Base-by-base conservation (phyloP, 2,329 filamentous ascomycete species). In the Fusarium agapanthi region DNA sequence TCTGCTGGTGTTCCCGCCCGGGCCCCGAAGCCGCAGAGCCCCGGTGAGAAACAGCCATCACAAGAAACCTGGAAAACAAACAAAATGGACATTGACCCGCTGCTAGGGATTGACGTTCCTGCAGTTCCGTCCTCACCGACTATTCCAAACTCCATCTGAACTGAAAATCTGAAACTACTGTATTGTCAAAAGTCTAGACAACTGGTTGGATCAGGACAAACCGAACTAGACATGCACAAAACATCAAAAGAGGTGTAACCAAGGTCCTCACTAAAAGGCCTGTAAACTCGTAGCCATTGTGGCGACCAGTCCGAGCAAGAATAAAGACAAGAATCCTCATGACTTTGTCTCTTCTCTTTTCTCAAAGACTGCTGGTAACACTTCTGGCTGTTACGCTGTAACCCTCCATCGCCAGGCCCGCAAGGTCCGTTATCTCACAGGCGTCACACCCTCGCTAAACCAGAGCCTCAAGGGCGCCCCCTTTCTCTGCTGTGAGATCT, bases 101-200 rank as follows among this genome's bases (percentile, higher is more conserved):
- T 68, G 45, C 73, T 66, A 73, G 71, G 71, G 47, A 75, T 76
- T 50, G 55, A 37, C 32, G 75, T 76, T 74, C 75, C 73, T 77
- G 72, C 67, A 73, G 71, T 71, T 69, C 71, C 71, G 73, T 18
- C 56, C 67, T 77, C 76, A 77, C 76, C 76, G 76, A 77, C 76
- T 72, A 69, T 69, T 68, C 30, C 66, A 35, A 22, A 20, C 44
- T 43, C 58, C 20, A 65, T 48, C 38, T 67, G 57, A 63, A 62
- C 55, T 57, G 70, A 73, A 59, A 67, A 48, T 59, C 15, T 59
- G 57, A 61, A 67, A 41, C 54, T 56, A 67, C 26, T 41, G 45
- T 66, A 71, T 32, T 37, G 56, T 67, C 26, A n/a, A 38, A 47
- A 70, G 55, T 50, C 44, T 54, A 65, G 58, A 57, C 63, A 44